Percentiles rank a stretch among this genome's conserved stretches.
Evolutionary conservation across 257 asterid species (phyloP).

Genomic region (Ehretia macrophylla): DNA sequence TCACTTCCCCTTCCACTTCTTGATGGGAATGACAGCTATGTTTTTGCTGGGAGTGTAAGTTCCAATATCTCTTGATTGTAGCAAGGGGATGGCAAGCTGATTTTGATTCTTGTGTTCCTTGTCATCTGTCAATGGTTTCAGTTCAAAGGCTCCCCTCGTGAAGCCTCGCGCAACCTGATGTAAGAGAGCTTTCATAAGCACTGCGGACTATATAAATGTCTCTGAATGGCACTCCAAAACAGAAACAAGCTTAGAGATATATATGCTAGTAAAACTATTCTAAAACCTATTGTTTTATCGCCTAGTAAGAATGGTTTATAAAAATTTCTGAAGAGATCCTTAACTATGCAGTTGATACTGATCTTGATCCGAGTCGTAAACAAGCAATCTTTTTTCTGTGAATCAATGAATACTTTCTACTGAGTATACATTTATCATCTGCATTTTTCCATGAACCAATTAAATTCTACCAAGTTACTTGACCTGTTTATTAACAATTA

Average conservation of each 20-base stretch:
- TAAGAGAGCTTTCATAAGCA: neutral
- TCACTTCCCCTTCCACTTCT: conserved; percentile 66
- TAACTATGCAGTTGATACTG: too few species aligned
- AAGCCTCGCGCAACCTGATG: conserved; percentile 83
- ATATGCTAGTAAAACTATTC: too few species aligned
- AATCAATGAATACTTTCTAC: too few species aligned
- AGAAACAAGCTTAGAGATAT: neutral
- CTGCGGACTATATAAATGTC: neutral
- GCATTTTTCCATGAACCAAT: too few species aligned
- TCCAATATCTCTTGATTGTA: conserved; percentile 46
- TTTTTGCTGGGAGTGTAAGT: conserved; percentile 36
- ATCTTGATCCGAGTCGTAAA: too few species aligned
- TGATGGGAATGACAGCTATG: conserved; percentile 64
- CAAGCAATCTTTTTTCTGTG: too few species aligned
- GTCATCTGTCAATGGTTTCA: conserved; percentile 60
- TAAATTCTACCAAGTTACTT: too few species aligned
- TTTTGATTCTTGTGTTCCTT: conserved; percentile 24
- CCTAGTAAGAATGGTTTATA: too few species aligned
- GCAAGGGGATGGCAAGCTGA: conserved; percentile 39
- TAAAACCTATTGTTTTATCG: too few species aligned
- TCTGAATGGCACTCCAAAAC: neutral
- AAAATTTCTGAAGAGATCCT: too few species aligned
- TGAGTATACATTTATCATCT: too few species aligned
- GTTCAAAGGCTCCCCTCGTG: conserved; percentile 75
- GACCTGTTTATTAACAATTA: too few species aligned